Base-by-base conservation (phyloP, 345 rosid species). In the Hypericum perforatum region DNA sequence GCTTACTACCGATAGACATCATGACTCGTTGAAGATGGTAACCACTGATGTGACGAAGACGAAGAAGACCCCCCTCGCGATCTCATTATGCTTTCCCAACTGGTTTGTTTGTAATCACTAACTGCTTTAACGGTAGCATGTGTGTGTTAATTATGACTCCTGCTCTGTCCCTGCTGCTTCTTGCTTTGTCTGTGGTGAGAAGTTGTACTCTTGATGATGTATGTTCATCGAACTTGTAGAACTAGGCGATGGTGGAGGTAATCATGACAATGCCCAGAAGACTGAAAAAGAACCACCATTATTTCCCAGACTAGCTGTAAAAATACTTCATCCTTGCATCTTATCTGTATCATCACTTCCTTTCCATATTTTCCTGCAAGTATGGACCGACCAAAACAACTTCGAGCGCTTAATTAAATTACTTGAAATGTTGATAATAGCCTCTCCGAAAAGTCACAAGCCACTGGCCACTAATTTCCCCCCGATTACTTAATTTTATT, bases 1-100 rank as follows among this genome's bases (percentile, higher is more conserved):
- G 92, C 87, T 77, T 84, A 80, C 82, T 84, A 78, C 85, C 70
- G 87, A 76, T 80, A 78, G 92, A 76, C 67, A 62, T 63, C 77
- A 73, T 67, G 11, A 62, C 68, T 49, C 47, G 42, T 45, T 45
- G 76, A 69, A 65, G 82, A 70, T 70, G 82, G 91, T 84, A 80
- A 84, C 82, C 73, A 80, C 91, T 80, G 86, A 78, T 78, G 74
- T 58, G 67, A 69, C 71, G 78, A 76, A n/a, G n/a, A n/a, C n/a
- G n/a, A n/a, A n/a, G n/a, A n/a, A n/a, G n/a, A n/a, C n/a, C 80
- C 61, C 77, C 62, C 38, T 50, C 56, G 71, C 67, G 66, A 50
- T 65, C 74, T 76, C 51, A 68, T 68, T 36, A 8, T 69, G 72
- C 15, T 9, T 46, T 8, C 66, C 59, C 63, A 75, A 71, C 75